Evolutionary conservation across 225 moss, liverwort and hornwort species (phyloP).

Genomic region (Sphagnum contortum): DNA sequence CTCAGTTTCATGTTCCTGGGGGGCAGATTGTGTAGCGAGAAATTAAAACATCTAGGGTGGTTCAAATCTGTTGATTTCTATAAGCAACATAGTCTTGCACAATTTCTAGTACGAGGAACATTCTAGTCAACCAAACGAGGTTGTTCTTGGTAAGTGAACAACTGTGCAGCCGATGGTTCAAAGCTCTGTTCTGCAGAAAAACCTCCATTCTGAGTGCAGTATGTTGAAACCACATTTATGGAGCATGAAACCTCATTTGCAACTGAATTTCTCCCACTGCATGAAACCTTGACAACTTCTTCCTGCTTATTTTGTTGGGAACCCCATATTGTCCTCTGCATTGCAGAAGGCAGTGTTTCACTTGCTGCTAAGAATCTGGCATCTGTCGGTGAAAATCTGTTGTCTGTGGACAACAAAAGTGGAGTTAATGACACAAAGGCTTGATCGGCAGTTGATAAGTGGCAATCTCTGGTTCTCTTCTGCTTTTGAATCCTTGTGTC

Average conservation of each 20-base stretch:
- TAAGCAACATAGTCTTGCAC: no score
- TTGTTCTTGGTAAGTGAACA: slow-evolving; percentile 92
- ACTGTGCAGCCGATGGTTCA: slow-evolving; percentile 81
- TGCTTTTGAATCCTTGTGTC: slow-evolving; percentile 15
- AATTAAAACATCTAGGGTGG: no score
- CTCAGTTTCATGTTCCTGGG: no score
- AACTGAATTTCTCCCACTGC: slow-evolving; percentile 9
- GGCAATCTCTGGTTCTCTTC: slow-evolving; percentile 5
- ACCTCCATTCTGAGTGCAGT: slow-evolving; percentile 17
- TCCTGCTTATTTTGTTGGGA: slow-evolving; percentile 27
- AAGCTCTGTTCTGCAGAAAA: slow-evolving; percentile 62
- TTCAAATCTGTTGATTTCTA: no score
- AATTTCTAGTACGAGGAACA: no score
- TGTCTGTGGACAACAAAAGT: slow-evolving; percentile 40
- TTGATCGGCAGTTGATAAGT: slow-evolving; percentile 23
- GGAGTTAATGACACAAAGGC: slow-evolving; percentile 53
- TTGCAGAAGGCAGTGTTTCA: slow-evolving; percentile 34
- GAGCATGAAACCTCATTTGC: slow-evolving; percentile 53
- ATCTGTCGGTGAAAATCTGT: slow-evolving; percentile 43
- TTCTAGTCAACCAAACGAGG: slow-evolving; percentile 66
- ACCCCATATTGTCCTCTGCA: slow-evolving; percentile 28
- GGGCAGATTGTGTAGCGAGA: no score
- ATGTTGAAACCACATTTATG: slow-evolving; percentile 43
- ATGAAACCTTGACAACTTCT: slow-evolving; percentile 24
- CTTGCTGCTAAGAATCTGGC: slow-evolving; percentile 38